Percentiles rank a stretch among this genome's conserved stretches.
phyloP scores from a whole-genome alignment of 192 early-diverging fungal species.

The Funneliformis geosporum region DNA sequence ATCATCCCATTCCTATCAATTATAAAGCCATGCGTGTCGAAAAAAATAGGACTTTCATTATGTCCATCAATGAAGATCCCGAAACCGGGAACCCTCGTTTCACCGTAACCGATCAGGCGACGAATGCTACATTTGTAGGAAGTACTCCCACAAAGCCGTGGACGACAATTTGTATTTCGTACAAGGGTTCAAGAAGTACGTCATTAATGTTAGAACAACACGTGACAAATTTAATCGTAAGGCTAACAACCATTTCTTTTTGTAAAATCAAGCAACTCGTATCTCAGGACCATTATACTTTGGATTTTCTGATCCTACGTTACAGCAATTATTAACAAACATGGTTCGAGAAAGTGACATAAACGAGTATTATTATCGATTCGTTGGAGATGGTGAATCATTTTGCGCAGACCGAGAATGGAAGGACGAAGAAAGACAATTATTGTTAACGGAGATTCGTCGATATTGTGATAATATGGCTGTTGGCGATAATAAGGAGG shows the following conservation, averaged over 20 bases:
- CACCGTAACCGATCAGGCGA: neutral
- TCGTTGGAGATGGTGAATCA: neutral
- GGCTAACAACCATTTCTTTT: slow-evolving; percentile 29
- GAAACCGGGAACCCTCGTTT: neutral
- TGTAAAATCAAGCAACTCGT: slow-evolving; percentile 50
- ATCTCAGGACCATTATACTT: slow-evolving; percentile 59
- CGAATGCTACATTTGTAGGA: neutral
- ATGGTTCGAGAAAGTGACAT: slow-evolving; percentile 2
- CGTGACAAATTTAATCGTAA: neutral
- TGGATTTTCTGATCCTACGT: slow-evolving; percentile 55
- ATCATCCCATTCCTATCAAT: slow-evolving; percentile 7
- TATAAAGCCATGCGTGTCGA: neutral
- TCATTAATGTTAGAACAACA: neutral
- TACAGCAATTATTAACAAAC: slow-evolving; percentile 4
- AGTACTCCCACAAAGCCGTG: slow-evolving; percentile 3
- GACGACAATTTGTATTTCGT: neutral
- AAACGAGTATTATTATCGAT: slow-evolving; percentile 3
- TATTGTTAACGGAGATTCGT: neutral
- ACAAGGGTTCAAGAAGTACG: neutral
- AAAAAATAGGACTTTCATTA: neutral
- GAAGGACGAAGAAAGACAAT: slow-evolving; percentile 6
- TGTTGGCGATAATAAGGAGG: neutral
- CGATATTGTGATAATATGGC: neutral
- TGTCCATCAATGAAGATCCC: slow-evolving; percentile 1
- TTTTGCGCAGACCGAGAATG: neutral